A percentile compares a stretch with the other conserved stretches of the same genome.
phyloP scores from a whole-genome alignment of 2,329 filamentous ascomycete genomes.

The Ophioceras dolichostomum region DNA sequence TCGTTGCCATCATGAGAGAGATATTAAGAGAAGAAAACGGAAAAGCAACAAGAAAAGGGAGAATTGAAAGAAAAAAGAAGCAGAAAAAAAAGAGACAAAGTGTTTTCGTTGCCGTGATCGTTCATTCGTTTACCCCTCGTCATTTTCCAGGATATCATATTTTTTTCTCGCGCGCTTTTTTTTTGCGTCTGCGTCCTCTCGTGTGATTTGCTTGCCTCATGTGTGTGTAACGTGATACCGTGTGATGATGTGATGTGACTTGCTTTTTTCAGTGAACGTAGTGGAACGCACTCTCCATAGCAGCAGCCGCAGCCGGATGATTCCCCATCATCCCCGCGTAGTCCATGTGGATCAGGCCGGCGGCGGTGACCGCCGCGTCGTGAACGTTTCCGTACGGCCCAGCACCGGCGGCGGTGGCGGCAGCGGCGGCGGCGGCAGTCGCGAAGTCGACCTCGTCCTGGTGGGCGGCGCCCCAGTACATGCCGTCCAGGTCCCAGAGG shows the following conservation, averaged over 20 bases:
- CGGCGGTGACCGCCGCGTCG: too few relatives aligned
- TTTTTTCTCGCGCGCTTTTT: neutral
- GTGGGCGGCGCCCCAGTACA: constrained; percentile 33
- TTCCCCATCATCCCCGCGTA: constrained; percentile 23
- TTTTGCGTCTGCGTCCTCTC: neutral
- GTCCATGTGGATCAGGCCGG: constrained; percentile 22
- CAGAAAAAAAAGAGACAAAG: neutral
- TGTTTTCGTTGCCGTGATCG: neutral
- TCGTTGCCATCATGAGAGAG: too few relatives aligned
- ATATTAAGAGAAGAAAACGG: neutral
- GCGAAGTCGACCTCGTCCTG: constrained; percentile 20
- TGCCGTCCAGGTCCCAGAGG: constrained; percentile 43
- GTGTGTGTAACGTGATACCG: neutral
- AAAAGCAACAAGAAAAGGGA: neutral
- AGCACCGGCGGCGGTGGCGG: constrained; percentile 9
- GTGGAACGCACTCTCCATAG: constrained; percentile 26
- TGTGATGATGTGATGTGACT: too few relatives aligned
- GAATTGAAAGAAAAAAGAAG: neutral
- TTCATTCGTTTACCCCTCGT: neutral
- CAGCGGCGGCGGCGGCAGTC: constrained; percentile 7
- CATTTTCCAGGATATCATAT: too few relatives aligned
- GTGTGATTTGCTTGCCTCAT: neutral
- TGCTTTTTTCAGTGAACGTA: constrained; percentile 25
- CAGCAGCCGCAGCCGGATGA: constrained; percentile 12
- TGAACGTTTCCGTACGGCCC: constrained; percentile 14